Evolutionary conservation across 768 basidiomycete species (phyloP).

Genomic region (Psilocybe subaeruginosa): DNA sequence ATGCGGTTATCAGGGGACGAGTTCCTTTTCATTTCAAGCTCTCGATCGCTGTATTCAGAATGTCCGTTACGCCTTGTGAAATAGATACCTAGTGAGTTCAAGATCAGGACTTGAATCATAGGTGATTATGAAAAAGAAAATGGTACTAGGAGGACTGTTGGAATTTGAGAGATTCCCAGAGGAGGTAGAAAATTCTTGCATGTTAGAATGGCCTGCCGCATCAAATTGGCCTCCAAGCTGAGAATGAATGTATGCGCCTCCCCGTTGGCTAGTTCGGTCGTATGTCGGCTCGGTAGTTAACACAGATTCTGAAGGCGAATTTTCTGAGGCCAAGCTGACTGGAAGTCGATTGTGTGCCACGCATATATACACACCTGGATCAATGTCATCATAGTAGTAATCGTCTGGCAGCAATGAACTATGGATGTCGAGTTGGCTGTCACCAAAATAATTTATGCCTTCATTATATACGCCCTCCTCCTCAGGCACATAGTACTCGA

Average conservation of each 20-base stretch:
- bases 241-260: not conserved
- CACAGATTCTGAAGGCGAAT: not conserved
- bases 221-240: not conserved
- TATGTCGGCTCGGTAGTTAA: not conserved
- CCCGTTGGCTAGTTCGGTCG: too few species aligned
- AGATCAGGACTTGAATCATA: not conserved
- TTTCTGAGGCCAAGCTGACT: not conserved
- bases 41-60: not conserved
- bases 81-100: not conserved
- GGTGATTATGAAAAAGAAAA: not conserved
- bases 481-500: not conserved
- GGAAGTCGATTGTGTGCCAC: slow-evolving; percentile 1
- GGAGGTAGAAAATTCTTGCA: not conserved
- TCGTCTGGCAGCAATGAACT: slow-evolving; percentile 6
- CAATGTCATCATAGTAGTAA: slow-evolving; percentile 25
- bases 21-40: not conserved
- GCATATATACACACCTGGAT: slow-evolving; percentile 39
- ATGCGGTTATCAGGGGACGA: not conserved
- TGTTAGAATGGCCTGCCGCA: not conserved
- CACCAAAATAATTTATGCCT: not conserved
- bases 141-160: not conserved
- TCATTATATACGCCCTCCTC: not conserved
- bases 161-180: not conserved
- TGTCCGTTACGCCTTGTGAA: not conserved
- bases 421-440: not conserved